phyloP scores from a whole-genome alignment of 202 grass and related monocot species.

The Eragrostis tef region DNA sequence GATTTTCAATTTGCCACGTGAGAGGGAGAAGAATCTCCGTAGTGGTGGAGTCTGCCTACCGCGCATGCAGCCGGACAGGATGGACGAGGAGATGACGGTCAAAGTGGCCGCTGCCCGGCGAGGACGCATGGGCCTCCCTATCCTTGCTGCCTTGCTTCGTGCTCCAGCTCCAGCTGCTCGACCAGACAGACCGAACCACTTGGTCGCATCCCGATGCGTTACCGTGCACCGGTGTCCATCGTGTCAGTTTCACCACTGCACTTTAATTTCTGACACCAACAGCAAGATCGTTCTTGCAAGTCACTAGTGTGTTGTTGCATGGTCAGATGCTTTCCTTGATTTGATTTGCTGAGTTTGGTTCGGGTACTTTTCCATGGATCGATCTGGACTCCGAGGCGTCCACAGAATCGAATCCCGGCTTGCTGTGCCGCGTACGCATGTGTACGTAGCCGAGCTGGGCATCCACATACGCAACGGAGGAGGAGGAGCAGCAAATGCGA shows the following conservation, averaged over 20 bases:
- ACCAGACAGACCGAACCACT: conserved; percentile 35
- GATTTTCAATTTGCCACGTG: conserved; percentile 26
- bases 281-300: conserved; percentile 3
- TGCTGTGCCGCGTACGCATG: conserved; percentile 32
- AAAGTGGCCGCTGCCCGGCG: conserved; percentile 46
- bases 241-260: conserved; percentile 37
- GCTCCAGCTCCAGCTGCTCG: conserved; percentile 12
- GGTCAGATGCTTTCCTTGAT: not conserved
- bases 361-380: not conserved
- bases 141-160: not conserved
- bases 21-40: conserved; percentile 20
- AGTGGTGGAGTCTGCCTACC: conserved; percentile 48
- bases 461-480: not conserved
- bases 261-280: conserved; percentile 37
- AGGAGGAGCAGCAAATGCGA: conserved; percentile 2
- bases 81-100: conserved; percentile 33
- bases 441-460: not conserved
- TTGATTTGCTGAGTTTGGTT: not conserved
- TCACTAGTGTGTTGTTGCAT: not conserved
- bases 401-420: conserved; percentile 9
- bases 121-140: conserved; percentile 20
- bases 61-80: not conserved
- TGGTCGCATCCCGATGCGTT: conserved; percentile 32
- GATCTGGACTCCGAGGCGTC: conserved; percentile 19
- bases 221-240: conserved; percentile 38